Base-by-base conservation (phyloP, 192 early-diverging fungal species). In the Umbelopsis vinacea region DNA sequence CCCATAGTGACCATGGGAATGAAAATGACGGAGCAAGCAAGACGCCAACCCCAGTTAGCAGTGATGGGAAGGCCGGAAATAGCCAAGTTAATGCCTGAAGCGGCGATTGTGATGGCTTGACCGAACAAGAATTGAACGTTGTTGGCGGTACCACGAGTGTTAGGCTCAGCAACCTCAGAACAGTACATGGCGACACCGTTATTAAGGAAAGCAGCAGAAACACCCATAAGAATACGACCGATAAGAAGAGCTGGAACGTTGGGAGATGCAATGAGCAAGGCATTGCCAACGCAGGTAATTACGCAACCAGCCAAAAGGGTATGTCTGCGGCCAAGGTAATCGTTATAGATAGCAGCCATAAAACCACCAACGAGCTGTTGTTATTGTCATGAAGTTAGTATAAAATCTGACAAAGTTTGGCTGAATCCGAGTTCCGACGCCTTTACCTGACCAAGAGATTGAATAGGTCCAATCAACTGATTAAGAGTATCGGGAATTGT, bases 91-190 rank as follows among this genome's bases (percentile, higher is more conserved):
- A 68, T 37, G 23, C 67, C 67, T 24, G 37, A 43, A 26, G 67
- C 67, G 26, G 46, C 46, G 8, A 68, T 48, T 11, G 67, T 68
- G 26, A 68, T 68, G 15, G 67, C 67, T 68, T 68, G 67, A 22
- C 67, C 67, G 17, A 68, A 68, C 43, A 68, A 46, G 67, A 68
- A 68, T 46, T 68, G 67, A 46, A 68, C n/a, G n/a, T 68, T 68
- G 67, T 68, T 68, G 40, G 67, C 67, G 10, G 46, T 47, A 68
- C 67, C 67, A 19, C 67, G 37, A 24, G 67, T 68, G 11, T 19
- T 24, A 22, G 38, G 67, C 46, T 48, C 37, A 19, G 67, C 67
- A 24, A 68, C 67, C 21, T 68, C 67, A 4, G 67, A 46, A 15
- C 45, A 46, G 35, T 68, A 68, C 67, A 68, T 68, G 15, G 67